These are phyloP conservation scores for Chalaropsis ovoidea DNA, from an alignment of 2,329 filamentous ascomycete genomes.

Conservation along the genomic window DNA sequence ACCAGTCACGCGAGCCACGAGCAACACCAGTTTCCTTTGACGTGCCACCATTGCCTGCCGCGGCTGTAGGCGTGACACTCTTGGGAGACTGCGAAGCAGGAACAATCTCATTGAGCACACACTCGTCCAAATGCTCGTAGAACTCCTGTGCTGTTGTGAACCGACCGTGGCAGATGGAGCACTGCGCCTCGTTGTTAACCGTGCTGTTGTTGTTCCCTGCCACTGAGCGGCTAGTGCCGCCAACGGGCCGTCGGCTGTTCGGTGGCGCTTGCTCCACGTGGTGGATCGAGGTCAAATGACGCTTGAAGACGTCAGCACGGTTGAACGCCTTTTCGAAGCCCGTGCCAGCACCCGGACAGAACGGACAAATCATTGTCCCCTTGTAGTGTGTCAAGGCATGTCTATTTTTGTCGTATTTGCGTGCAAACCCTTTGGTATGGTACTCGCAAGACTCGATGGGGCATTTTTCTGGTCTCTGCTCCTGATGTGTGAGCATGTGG, in stretches of 20 bases:
- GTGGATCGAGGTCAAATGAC: constrained; percentile 86
- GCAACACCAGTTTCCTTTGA: not conserved
- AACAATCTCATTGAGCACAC: constrained; percentile 50
- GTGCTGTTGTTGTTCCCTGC: constrained; percentile 26
- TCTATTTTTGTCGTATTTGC: constrained; percentile 96
- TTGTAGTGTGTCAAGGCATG: constrained; percentile 97
- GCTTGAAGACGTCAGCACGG: constrained; percentile 91
- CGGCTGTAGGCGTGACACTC: not conserved
- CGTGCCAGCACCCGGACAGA: constrained; percentile 81
- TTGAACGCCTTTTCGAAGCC: constrained; percentile 92
- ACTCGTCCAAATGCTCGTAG: constrained; percentile 82
- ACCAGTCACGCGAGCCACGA: constrained; percentile 10
- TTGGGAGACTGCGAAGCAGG: constrained; percentile 30
- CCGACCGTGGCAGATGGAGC: constrained; percentile 72
- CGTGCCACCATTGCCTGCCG: not conserved
- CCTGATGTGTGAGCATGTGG: constrained; percentile 93
- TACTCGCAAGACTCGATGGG: constrained; percentile 91
- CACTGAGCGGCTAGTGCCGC: constrained; percentile 25
- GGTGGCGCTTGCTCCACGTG: constrained; percentile 89
- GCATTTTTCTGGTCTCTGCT: constrained; percentile 89
- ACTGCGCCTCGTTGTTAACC: constrained; percentile 50
- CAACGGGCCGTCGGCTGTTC: constrained; percentile 67
- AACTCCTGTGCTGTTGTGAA: constrained; percentile 89
- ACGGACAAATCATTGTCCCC: constrained; percentile 94
- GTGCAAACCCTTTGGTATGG: constrained; percentile 83